Percentiles rank a stretch among this genome's conserved stretches.
These are phyloP conservation scores for Pseudisothecium myosuroides DNA, from an alignment of 225 moss, liverwort and hornwort species.

Conservation along the genomic window DNA sequence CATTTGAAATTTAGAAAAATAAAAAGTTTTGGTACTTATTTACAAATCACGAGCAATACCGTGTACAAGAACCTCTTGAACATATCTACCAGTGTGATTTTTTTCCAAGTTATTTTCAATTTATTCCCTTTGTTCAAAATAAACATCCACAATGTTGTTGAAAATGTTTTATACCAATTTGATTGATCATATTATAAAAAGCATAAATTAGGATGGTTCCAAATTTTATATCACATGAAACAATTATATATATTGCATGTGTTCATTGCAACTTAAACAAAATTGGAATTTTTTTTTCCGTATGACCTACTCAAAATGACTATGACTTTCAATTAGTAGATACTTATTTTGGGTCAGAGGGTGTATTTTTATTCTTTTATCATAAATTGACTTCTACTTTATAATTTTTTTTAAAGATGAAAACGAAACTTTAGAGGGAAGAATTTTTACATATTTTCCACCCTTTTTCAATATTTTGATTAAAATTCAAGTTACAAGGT, in stretches of 20 bases:
- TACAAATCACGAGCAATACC: background rate
- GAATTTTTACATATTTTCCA: background rate
- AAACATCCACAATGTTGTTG: background rate
- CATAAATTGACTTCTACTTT: background rate
- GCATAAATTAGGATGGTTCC: background rate
- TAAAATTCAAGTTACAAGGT: background rate
- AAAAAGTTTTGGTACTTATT: background rate
- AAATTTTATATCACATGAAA: background rate
- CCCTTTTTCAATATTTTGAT: background rate
- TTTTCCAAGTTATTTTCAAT: background rate
- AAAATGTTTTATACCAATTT: background rate
- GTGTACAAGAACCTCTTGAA: background rate
- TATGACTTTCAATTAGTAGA: background rate
- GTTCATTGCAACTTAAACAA: background rate
- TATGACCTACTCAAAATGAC: background rate
- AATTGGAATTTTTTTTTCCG: no score
- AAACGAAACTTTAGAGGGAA: background rate
- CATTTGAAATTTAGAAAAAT: background rate
- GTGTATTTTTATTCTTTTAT: background rate
- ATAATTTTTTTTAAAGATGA: background rate
- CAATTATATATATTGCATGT: background rate
- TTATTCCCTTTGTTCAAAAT: background rate
- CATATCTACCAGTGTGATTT: background rate
- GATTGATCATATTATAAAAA: background rate
- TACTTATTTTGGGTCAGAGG: background rate